Evolutionary conservation across 805 yeast genomes (phyloP), one percentile per base, ranked within the genome.

Genomic region (Saccharomyces jurei): DNA sequence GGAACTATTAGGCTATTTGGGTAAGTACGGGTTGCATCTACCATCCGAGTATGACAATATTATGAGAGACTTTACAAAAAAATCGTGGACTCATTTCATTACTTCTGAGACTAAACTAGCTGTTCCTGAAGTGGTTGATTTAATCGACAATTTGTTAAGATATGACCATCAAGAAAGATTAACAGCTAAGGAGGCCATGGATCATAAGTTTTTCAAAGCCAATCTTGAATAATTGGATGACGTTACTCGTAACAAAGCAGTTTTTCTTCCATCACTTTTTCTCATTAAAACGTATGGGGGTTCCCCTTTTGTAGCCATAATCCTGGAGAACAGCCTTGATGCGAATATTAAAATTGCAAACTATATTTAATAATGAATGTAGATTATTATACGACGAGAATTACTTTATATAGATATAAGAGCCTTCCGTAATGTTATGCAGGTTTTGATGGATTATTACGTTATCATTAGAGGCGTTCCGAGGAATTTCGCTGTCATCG

Each of bases 111-210:
- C 84, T 63, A 74, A 75, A 58, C 64, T 79, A 49, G 82, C 80
- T 9, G 75, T 77, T 48, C 80, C 81, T 1, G 94, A 87, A 55
- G 85, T 87, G 49, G 73, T 92, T 51, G 96, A 90, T 68, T 81
- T 90, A 63, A 81, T 90, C 59, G 96, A 88, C 68, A 80, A 83
- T 62, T 74, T 91, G 58, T 75, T 90, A 62, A 80, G 87, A 56
- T 90, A 88, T 66, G 97, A 91, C 68, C 97, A 91, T 69, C 89
- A 87, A 67, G 86, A 86, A 67, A 80, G 97, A 68, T 77, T 89
- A 49, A 89, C 97, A 6, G 96, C 96, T 1, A 81, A 79, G 68
- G 96, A 91, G 69, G 94, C 96, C 28, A 83, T 89, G 86, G 81
- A 72, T 13, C 96, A 89, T 51, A 30, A 46, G 46, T 54, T 54